Evolutionary conservation across 331 rosid species (phyloP), one percentile per base, ranked within the genome.

Genomic region (Quercus phellos): DNA sequence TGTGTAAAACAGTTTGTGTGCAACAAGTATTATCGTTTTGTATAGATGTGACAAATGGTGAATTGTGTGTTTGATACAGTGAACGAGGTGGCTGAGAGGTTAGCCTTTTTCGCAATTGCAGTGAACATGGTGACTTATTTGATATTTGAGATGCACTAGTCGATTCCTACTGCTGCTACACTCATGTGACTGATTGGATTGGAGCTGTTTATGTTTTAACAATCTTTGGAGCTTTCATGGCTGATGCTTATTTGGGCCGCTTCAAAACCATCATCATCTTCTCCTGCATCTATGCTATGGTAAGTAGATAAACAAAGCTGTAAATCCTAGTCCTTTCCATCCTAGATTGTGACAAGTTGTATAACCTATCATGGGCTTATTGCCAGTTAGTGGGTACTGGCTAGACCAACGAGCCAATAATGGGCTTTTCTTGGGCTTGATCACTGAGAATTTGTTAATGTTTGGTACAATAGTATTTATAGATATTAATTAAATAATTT

Each of bases 241-340:
- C 95, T 0, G 95, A 90, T 32, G 84, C 95, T 83, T 90, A 83
- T 59, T 69, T 88, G 69, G 92, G 95, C 74, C 91, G 92, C 77
- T 88, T 88, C 82, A 85, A 80, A 72, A 88, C 92, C 80, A 88
- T 90, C 67, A 19, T 88, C 56, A 2, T 82, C 58, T 90, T 88
- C 85, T 85, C 89, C 43, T 34, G 71, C 75, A 51, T 88, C 70
- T 83, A 90, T 17, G 77, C 86, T 0, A 11, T 81, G 78, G 90
- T 85, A 50, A 21, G 8, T 35, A 27, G 18, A 1, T 27, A 38
- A 38, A 38, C 12, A 38, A 46, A 46, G 1, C 53, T 46, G 4
- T 10, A 43, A 35, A 35, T 35, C 46, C 12, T 38, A 38, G 46
- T 38, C 12, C 12, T 38, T 8, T 8, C 46, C 46, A 8, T 38